Evolutionary conservation across 495 filamentous ascomycete genomes (phyloP), one percentile per base, ranked within the genome.

Genomic region (Apodospora peruviana): DNA sequence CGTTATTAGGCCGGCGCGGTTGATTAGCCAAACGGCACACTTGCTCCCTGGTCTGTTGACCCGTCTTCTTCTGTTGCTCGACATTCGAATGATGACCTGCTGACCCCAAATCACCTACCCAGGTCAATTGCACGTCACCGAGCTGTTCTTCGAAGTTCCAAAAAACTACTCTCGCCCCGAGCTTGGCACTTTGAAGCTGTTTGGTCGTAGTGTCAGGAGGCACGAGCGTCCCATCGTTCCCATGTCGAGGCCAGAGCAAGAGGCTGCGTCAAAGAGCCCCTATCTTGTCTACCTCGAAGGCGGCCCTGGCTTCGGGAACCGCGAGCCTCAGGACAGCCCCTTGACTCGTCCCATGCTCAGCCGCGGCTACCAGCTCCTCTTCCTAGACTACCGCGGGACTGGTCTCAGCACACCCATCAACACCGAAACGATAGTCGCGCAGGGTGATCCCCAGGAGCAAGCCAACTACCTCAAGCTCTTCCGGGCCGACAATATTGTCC

Each of bases 361-460:
- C 48, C 85, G 84, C 48, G 91, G 91, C 19, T 96, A 94, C 58
- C 74, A 93, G 70, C 66, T 96, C 21, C 76, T 97, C 9, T 86
- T 84, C 47, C 73, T 97, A 2, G 91, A 97, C 62, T 89, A 94
- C 56, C 80, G 91, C 14, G 91, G 91, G 10, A 95, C 89, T 19
- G 91, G 91, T 2, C 67, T 95, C 32, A 91, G 87, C 64, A 85
- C 78, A 2, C 84, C 90, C 0, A 72, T 97, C 39, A 82, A 87
- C 9, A 82, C 86, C 8, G 73, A 73, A 18, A 86, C 82, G 0
- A 72, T 96, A 2, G 77, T 79, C 25, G 67, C 75, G 10, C 72
- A 84, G 51, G 87, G 87, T 3, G 74, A 78, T 55, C 75, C 80
- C 7, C 60, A 73, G 24, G 51, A 56, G 21, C 90, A 96, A 65